phyloP scores from a whole-genome alignment of 176 grass and related monocot genomes.

The Eremochloa ophiuroides region DNA sequence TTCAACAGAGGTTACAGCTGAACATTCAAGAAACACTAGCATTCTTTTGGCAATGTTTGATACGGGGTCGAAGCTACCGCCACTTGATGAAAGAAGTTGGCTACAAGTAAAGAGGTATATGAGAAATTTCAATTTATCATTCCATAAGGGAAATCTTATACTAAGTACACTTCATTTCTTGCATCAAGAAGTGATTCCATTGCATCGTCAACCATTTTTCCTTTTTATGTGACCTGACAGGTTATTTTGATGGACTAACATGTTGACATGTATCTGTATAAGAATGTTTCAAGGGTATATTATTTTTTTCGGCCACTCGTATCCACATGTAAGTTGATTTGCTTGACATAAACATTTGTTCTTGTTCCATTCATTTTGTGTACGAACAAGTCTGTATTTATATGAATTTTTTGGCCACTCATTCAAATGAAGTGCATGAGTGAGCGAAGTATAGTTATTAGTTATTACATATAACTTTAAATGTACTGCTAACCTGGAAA shows the following conservation, averaged over 20 bases:
- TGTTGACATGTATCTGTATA: background rate
- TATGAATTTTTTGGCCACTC: background rate
- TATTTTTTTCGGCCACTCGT: background rate
- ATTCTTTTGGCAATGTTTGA: conserved; percentile 70
- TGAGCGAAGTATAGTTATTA: no score
- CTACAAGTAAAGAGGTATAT: conserved; percentile 70
- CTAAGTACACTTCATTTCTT: background rate
- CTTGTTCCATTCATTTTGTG: conserved; percentile 1
- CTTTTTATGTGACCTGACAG: conserved; percentile 7
- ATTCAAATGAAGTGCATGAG: no score
- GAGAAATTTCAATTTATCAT: background rate
- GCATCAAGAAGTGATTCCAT: background rate
- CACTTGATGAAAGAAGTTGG: conserved; percentile 91
- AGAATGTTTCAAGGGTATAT: conserved; percentile 12
- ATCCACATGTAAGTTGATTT: conserved; percentile 34
- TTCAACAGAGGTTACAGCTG: conserved; percentile 77
- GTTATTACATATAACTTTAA: no score
- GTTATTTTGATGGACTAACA: conserved; percentile 16
- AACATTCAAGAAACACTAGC: conserved; percentile 56
- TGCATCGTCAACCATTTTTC: background rate
- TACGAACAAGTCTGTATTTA: background rate
- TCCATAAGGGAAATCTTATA: background rate
- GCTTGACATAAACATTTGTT: background rate
- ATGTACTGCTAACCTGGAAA: no score
- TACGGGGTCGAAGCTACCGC: conserved; percentile 81